Conservation (phyloP, 306 rosid species). For the Vigna reflexopilosa region DNA sequence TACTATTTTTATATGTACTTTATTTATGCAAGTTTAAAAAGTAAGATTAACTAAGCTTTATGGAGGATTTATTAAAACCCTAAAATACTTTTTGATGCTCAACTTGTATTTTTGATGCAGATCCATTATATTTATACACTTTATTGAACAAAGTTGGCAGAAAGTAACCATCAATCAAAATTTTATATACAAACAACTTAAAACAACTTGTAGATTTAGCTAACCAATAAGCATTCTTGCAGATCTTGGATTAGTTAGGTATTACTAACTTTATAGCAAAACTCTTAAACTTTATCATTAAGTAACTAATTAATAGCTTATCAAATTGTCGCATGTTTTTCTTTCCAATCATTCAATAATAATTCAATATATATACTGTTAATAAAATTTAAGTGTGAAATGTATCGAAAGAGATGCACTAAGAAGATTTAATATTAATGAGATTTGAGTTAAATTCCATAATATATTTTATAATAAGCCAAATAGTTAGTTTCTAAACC, state of each 20-base stretch:
- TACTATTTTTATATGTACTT: not conserved
- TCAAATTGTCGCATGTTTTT: not conserved
- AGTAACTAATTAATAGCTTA: too few relatives aligned
- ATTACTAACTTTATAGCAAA: not conserved
- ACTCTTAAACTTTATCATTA: not conserved
- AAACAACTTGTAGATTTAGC: not conserved
- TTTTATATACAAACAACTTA: not conserved
- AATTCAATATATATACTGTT: not conserved
- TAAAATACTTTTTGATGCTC: not conserved
- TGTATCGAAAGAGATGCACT: too few relatives aligned
- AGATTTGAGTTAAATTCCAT: too few relatives aligned
- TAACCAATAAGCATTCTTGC: not conserved
- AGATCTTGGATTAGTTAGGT: conserved; percentile 4
- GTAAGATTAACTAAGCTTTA: not conserved
- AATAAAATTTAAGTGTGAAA: too few relatives aligned
- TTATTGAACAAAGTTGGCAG: not conserved
- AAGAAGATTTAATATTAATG: too few relatives aligned
- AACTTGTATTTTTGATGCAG: not conserved
- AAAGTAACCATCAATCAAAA: not conserved
- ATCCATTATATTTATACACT: not conserved
- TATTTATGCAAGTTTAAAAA: not conserved
- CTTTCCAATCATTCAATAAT: not conserved
- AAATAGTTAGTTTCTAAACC: too few relatives aligned
- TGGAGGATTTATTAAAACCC: not conserved
- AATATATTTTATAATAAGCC: too few relatives aligned